Conservation (phyloP, 2,329 filamentous ascomycete species). For the Colletotrichum magnum region DNA sequence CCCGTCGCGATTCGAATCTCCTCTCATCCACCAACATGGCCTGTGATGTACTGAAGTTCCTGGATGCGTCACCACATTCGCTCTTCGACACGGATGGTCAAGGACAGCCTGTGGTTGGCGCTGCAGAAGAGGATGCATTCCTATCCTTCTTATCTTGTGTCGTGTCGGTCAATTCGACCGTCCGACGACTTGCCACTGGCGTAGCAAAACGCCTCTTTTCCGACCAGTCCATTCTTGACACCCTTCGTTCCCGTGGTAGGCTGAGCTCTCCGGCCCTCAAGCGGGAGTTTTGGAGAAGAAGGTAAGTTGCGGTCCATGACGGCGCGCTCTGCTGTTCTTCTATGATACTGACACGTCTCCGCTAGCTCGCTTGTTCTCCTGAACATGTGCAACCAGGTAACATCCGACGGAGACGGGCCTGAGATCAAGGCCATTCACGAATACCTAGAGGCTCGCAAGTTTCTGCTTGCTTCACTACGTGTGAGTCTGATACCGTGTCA, state of each 20-base stretch:
- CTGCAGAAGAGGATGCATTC: constrained; percentile 57
- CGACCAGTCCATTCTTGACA: constrained; percentile 52
- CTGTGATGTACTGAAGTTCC: constrained; percentile 69
- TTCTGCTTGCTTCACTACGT: constrained; percentile 65
- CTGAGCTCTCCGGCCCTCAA: constrained; percentile 56
- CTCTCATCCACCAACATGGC: constrained; percentile 59
- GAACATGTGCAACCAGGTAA: constrained; percentile 64
- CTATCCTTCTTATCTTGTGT: constrained; percentile 68
- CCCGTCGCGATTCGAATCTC: constrained; percentile 54
- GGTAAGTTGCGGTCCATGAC: constrained; percentile 51
- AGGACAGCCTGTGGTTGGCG: constrained; percentile 6
- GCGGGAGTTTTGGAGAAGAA: constrained; percentile 66
- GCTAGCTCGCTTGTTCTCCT: constrained; percentile 59
- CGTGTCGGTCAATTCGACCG: constrained; percentile 64
- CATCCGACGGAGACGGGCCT: constrained; percentile 57
- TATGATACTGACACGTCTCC: constrained; percentile 44
- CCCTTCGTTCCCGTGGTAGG: constrained; percentile 53
- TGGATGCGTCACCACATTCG: constrained; percentile 65
- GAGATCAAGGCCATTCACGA: constrained; percentile 65
- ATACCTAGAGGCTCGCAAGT: constrained; percentile 69
- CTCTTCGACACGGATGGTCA: constrained; percentile 56
- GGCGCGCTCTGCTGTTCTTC: background rate
- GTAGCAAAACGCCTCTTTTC: constrained; percentile 65
- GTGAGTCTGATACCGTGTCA: constrained; percentile 50
- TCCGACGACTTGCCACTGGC: constrained; percentile 62